phyloP scores from a whole-genome alignment of 371 early-diverging fungal species.

The Mortierella sp. region DNA sequence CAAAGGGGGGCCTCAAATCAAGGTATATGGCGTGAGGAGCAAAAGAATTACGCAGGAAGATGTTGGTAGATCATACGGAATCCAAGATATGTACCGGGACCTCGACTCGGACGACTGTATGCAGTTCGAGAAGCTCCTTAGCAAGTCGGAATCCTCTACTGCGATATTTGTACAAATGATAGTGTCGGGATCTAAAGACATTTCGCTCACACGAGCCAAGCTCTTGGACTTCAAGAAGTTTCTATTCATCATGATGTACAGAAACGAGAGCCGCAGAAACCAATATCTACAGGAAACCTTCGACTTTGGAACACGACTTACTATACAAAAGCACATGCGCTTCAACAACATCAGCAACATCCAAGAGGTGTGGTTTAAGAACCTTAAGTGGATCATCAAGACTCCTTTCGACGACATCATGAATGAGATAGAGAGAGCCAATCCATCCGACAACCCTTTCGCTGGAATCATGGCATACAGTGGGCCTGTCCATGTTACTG shows the following conservation, averaged over 20 bases:
- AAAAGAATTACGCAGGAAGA: slow-evolving; percentile 6
- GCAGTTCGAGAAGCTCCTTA: slow-evolving; percentile 20
- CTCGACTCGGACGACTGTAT: slow-evolving; percentile 20
- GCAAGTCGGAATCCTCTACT: slow-evolving; percentile 9
- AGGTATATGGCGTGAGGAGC: slow-evolving; percentile 11
- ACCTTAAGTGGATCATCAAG: slow-evolving; percentile 40
- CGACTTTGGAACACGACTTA: neutral
- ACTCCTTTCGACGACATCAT: slow-evolving; percentile 7
- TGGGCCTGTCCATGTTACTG: slow-evolving; percentile 16
- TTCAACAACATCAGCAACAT: slow-evolving; percentile 14
- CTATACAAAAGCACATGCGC: slow-evolving; percentile 15
- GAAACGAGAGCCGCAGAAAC: slow-evolving; percentile 17
- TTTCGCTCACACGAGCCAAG: slow-evolving; percentile 23
- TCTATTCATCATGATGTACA: slow-evolving; percentile 21
- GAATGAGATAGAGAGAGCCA: neutral
- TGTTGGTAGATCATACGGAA: slow-evolving; percentile 19
- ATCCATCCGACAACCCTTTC: neutral
- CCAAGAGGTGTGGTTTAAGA: slow-evolving; percentile 46
- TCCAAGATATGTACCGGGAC: slow-evolving; percentile 36
- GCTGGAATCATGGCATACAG: neutral
- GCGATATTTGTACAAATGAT: slow-evolving; percentile 20
- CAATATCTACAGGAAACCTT: slow-evolving; percentile 10
- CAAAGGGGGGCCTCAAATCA: slow-evolving; percentile 10
- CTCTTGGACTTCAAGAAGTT: slow-evolving; percentile 29
- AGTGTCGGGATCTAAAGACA: neutral